Conservation (phyloP, 805 yeast species). For the Candida patagonica region DNA sequence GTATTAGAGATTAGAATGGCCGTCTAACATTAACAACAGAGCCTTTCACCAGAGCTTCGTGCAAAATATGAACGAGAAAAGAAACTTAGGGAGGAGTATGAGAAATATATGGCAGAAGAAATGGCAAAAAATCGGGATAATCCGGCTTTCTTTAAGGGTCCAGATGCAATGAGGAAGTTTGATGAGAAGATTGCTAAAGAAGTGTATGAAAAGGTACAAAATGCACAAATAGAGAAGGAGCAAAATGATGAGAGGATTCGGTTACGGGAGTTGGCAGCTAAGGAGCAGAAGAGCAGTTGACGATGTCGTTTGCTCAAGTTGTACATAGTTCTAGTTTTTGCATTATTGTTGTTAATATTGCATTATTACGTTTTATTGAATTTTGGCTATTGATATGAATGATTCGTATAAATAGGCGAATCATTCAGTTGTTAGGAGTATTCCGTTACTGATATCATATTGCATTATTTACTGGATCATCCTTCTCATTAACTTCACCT, state of each 20-base stretch:
- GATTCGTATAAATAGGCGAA: no score
- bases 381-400: no score
- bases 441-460: no score
- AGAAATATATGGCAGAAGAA: constrained; percentile 17
- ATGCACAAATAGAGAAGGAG: constrained; percentile 7
- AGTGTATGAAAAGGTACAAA: constrained; percentile 19
- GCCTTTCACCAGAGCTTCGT: constrained; percentile 56
- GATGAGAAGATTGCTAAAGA: constrained; percentile 20
- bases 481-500: constrained; percentile 11
- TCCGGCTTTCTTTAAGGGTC: constrained; percentile 26
- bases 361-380: no score
- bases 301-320: no score
- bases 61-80: constrained; percentile 41
- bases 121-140: constrained; percentile 16
- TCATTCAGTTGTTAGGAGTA: no score
- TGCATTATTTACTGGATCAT: no score
- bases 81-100: constrained; percentile 12
- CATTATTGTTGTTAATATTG: no score
- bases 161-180: constrained; percentile 20
- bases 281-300: constrained; percentile 15
- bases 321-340: no score
- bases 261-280: constrained; percentile 17
- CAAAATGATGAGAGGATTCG: constrained; percentile 14
- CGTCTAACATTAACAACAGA: not conserved
- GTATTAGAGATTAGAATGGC: not conserved